Percentiles rank a stretch among this genome's conserved stretches.
Conservation (phyloP, 345 rosid genomes). For the Brassica carinata region DNA sequence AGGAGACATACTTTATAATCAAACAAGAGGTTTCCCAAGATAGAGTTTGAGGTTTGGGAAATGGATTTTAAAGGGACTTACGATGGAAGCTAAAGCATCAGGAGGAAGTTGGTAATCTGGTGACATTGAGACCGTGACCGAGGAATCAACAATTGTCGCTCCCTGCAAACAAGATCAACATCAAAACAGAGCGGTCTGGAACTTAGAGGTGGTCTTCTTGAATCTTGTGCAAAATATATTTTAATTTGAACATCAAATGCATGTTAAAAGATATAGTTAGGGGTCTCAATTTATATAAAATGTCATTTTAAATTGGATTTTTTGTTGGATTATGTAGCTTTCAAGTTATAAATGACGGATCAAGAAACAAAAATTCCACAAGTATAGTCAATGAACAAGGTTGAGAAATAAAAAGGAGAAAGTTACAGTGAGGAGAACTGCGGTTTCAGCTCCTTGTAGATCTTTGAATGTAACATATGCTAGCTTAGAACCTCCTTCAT, state of each 20-base stretch:
- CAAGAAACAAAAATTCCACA: background rate
- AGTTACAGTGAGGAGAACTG: slow-evolving; percentile 1
- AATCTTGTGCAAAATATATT: background rate
- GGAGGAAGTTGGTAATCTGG: slow-evolving; percentile 80
- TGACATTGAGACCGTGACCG: slow-evolving; percentile 58
- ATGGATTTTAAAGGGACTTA: slow-evolving; percentile 26
- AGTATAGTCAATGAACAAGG: background rate
- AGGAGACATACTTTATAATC: background rate
- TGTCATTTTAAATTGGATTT: background rate
- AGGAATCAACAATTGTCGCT: slow-evolving; percentile 76
- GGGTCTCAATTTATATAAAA: background rate
- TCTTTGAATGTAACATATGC: slow-evolving; percentile 6
- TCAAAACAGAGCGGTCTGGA: background rate
- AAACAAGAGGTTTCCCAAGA: background rate
- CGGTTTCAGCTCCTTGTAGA: slow-evolving; percentile 14
- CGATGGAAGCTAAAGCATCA: slow-evolving; percentile 53
- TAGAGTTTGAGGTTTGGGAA: background rate
- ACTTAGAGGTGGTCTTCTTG: background rate
- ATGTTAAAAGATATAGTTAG: background rate
- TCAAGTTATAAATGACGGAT: background rate
- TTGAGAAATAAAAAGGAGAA: background rate
- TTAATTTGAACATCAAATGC: background rate
- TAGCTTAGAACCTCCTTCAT: background rate
- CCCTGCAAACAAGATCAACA: slow-evolving; percentile 47
- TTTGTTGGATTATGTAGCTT: background rate